Evolutionary conservation across 768 basidiomycete species (phyloP).

Genomic region (Trametes cinnabarina): DNA sequence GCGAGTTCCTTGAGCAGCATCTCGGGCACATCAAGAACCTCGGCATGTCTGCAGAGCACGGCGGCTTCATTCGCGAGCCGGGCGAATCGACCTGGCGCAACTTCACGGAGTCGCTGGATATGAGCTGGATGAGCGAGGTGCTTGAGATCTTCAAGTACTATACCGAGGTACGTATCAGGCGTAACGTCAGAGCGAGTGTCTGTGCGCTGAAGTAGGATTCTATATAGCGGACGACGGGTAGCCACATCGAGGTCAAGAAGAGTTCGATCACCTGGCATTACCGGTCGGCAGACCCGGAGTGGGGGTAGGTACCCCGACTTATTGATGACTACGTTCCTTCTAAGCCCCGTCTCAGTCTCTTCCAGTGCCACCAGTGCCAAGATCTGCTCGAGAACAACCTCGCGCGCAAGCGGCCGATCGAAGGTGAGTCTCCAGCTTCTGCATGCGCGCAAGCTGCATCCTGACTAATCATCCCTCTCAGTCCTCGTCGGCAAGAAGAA

Average conservation of each 20-base stretch:
- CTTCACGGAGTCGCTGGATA: slow-evolving; percentile 90
- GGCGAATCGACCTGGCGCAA: slow-evolving; percentile 71
- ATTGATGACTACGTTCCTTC: background rate
- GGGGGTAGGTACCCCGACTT: slow-evolving; percentile 57
- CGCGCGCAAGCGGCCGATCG: slow-evolving; percentile 90
- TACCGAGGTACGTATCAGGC: slow-evolving; percentile 63
- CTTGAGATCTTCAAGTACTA: slow-evolving; percentile 95
- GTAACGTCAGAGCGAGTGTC: background rate
- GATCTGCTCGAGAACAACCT: slow-evolving; percentile 94
- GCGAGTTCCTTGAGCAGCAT: slow-evolving; percentile 87
- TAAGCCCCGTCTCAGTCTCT: slow-evolving; percentile 47
- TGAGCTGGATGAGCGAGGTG: slow-evolving; percentile 97
- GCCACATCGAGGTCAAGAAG: slow-evolving; percentile 95
- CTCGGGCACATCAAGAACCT: slow-evolving; percentile 79
- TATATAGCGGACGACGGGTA: slow-evolving; percentile 82
- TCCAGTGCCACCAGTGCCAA: slow-evolving; percentile 96
- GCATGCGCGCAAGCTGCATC: background rate
- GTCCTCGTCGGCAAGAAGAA: slow-evolving; percentile 99
- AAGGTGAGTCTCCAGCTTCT: slow-evolving; percentile 50
- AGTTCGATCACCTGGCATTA: slow-evolving; percentile 99
- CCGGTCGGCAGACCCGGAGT: slow-evolving; percentile 88
- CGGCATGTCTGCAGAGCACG: slow-evolving; percentile 95
- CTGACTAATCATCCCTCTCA: slow-evolving; percentile 23
- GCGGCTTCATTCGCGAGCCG: slow-evolving; percentile 83
- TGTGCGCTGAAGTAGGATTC: background rate